A percentile compares a stretch with the other conserved stretches of the same genome.
Conservation (phyloP, 2,329 filamentous ascomycete genomes). For the Aspergillus pseudoviridinutans region DNA sequence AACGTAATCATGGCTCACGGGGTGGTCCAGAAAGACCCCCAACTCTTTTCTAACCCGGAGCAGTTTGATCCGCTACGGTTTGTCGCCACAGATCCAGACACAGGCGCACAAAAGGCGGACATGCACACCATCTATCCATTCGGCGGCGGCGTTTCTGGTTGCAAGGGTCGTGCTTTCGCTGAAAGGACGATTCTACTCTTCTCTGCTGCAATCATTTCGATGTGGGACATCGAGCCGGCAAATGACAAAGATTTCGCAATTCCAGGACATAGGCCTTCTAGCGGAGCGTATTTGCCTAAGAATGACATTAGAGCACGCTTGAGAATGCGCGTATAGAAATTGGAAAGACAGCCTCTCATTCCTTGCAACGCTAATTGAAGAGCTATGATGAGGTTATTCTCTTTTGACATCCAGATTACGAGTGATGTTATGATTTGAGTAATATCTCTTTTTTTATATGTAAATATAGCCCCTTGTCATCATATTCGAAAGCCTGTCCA, state of each 20-base stretch:
- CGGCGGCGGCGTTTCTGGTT: slow-evolving; percentile 47
- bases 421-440: background rate
- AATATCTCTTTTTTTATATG: background rate
- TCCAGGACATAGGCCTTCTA: slow-evolving; percentile 47
- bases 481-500: background rate
- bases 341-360: background rate
- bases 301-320: slow-evolving; percentile 54
- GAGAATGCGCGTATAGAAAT: slow-evolving; percentile 34
- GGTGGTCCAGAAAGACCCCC: slow-evolving; percentile 41
- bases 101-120: slow-evolving; percentile 32
- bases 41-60: slow-evolving; percentile 38
- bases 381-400: background rate
- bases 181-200: slow-evolving; percentile 50
- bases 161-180: slow-evolving; percentile 50
- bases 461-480: background rate
- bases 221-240: slow-evolving; percentile 54
- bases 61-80: slow-evolving; percentile 45
- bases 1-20: slow-evolving; percentile 44
- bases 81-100: slow-evolving; percentile 40
- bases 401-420: background rate
- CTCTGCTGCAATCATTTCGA: slow-evolving; percentile 49
- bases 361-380: background rate
- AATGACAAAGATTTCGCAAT: slow-evolving; percentile 47
- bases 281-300: slow-evolving; percentile 49
- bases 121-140: slow-evolving; percentile 46